Evolutionary conservation across 2,329 filamentous ascomycete species (phyloP).

Genomic region (Ophiostoma sp.): DNA sequence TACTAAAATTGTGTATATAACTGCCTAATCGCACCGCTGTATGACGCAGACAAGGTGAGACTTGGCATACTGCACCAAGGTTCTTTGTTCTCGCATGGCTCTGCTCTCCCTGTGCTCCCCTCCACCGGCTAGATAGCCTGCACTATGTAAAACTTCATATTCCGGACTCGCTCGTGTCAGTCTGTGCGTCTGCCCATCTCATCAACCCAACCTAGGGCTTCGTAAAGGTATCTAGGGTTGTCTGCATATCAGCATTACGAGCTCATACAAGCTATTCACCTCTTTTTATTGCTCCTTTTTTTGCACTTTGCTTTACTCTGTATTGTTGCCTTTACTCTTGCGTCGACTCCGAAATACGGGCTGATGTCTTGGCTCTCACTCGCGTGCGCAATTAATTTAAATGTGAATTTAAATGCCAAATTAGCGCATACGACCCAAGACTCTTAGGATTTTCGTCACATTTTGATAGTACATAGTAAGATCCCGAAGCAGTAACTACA

Average conservation of each 20-base stretch:
- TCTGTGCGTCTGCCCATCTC: background rate
- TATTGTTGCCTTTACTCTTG: background rate
- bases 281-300: background rate
- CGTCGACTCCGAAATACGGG: constrained; percentile 12
- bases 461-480: background rate
- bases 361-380: constrained; percentile 10
- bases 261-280: background rate
- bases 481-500: background rate
- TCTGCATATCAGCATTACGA: constrained; percentile 1
- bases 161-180: background rate
- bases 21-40: background rate
- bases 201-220: background rate
- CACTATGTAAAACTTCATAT: background rate
- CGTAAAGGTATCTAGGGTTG: background rate
- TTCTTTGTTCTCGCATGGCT: background rate
- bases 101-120: background rate
- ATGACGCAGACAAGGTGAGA: background rate
- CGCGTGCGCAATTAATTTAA: background rate
- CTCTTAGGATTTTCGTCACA: background rate
- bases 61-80: background rate
- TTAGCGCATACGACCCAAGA: background rate
- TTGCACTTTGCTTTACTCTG: too few species aligned
- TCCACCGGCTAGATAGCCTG: background rate
- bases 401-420: background rate
- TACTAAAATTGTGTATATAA: background rate